Percentiles rank a stretch among this genome's conserved stretches.
Conservation (phyloP, 225 moss, liverwort and hornwort species). For the Thuidium tamariscinum region DNA sequence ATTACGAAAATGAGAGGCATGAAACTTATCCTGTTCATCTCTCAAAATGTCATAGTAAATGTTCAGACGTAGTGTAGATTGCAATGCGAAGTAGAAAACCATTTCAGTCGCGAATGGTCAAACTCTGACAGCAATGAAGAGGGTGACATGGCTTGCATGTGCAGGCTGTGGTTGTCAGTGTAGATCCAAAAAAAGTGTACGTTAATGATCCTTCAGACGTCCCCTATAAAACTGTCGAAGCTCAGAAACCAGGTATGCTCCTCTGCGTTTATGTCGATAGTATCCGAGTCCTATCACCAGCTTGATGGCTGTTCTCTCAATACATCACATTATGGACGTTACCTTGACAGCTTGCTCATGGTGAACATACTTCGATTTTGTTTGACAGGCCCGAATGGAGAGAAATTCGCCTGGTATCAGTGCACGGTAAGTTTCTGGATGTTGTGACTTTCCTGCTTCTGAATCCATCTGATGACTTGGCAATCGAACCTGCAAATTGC, state of each 20-base stretch:
- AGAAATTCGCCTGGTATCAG: conserved; percentile 92
- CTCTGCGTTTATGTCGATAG: background rate
- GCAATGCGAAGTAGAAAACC: background rate
- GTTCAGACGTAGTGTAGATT: background rate
- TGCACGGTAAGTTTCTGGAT: conserved; percentile 57
- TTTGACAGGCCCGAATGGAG: conserved; percentile 78
- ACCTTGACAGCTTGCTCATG: background rate
- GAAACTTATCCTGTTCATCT: background rate
- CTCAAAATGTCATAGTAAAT: background rate
- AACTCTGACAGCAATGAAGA: background rate
- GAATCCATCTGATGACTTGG: background rate
- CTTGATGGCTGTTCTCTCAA: background rate
- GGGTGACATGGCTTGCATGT: conserved; percentile 4
- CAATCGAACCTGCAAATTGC: background rate
- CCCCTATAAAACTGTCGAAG: conserved; percentile 56
- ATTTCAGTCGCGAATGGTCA: background rate
- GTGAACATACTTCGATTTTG: background rate
- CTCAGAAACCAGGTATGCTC: conserved; percentile 44
- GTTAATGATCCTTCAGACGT: conserved; percentile 73
- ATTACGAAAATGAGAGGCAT: background rate
- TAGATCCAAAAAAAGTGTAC: conserved; percentile 82
- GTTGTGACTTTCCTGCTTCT: background rate
- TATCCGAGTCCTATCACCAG: background rate
- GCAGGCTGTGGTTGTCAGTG: conserved; percentile 98
- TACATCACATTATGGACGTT: background rate